Base-by-base conservation (phyloP, 208 protist genomes). In the Herpetomonas tarakana region DNA sequence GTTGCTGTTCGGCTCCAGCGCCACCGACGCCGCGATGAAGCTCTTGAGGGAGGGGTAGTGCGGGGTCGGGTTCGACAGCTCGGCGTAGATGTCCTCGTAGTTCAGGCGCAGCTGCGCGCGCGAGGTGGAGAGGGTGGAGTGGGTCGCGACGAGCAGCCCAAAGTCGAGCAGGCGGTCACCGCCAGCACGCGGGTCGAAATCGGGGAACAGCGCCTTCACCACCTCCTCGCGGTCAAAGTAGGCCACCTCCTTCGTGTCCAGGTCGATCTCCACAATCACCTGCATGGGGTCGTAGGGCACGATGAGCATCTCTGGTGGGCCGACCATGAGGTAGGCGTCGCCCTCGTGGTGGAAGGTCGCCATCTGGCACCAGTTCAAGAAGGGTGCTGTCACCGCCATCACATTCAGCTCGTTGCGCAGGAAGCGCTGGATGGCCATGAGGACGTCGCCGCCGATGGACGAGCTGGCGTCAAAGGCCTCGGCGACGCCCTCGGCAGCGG, bases 281-380 rank as follows among this genome's bases (percentile, higher is more conserved):
- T 80, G 58, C 81, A 91, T 86, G 50, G 62, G 49, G 29, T 78
- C 72, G 69, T 91, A 92, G 12, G 82, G 85, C 29, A 94, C 68
- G 57, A 94, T 73, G 29, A 94, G 68, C 84, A 91, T 85, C 73
- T 94, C 88, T 0, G 88, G 75, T 18, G 83, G 72, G 11, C 82
- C 88, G 61, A 89, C 77, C 55, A 94, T 72, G 35, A 91, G 57
- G 60, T 90, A 59, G 1, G 77, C 82, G 26, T 88, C 66, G 24
- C 78, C 81, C 61, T 94, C 88, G 51, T 91, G 80, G 63, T 89
- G 77, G 31, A 91, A 72, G 11, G 83, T 75, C 27, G 71, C 78
- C 88, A 94, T 91, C 71, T 94, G 88, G 56, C 81, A 86, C 88
- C 88, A 94, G 52, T 91, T 87, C 3, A 91, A 65, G 62, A 91